These are phyloP conservation scores for Penicillium fimorum DNA, from an alignment of 495 filamentous ascomycete species.

Conservation along the genomic window DNA sequence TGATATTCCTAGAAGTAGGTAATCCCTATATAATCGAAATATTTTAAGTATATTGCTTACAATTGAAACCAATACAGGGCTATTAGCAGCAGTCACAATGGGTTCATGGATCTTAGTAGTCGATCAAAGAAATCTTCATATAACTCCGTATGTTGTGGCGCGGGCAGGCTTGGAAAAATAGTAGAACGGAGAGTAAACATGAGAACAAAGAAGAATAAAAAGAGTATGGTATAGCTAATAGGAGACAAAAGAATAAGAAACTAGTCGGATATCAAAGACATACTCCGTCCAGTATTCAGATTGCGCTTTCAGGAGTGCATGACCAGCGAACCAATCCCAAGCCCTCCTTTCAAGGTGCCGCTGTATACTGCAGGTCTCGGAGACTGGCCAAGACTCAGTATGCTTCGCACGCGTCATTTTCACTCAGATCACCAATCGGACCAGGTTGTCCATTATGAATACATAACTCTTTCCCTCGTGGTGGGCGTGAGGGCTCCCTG, in stretches of 20 bases:
- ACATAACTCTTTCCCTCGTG: constrained; percentile 22
- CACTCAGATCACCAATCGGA: constrained; percentile 2
- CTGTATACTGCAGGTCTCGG: background rate
- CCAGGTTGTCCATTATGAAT: background rate
- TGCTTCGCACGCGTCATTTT: background rate
- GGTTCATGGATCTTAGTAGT: background rate
- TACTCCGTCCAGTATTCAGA: background rate
- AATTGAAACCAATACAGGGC: background rate
- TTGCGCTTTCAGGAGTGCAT: background rate
- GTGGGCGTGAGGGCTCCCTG: constrained; percentile 17
- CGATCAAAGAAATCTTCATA: background rate
- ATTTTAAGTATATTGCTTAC: no score
- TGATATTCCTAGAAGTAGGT: background rate
- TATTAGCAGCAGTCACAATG: background rate
- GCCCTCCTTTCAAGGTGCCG: background rate
- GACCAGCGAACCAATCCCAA: background rate
- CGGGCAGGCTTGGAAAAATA: background rate
- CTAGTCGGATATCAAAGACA: background rate
- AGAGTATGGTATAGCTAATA: background rate
- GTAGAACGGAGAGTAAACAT: background rate
- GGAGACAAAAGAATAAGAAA: background rate
- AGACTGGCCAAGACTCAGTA: background rate
- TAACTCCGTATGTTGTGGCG: background rate
- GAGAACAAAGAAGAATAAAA: background rate
- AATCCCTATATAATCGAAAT: no score